Evolutionary conservation across 345 rosid species (phyloP), one percentile per base, ranked within the genome.

Genomic region (Combretum micranthum): DNA sequence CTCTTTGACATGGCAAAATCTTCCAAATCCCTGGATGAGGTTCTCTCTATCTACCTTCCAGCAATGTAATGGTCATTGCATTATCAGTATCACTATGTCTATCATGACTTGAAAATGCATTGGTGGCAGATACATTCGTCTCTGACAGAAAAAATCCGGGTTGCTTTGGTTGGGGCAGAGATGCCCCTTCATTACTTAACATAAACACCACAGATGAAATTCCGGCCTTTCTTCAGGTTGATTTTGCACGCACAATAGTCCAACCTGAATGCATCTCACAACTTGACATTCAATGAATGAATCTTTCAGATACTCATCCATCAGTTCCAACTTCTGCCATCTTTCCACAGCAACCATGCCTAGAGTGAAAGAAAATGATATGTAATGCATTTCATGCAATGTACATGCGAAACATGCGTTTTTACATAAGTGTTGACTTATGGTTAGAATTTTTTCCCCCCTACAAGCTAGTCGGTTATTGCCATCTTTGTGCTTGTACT

Each of bases 331-430:
- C 50, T 56, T 21, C 50, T 64, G 39, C 55, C 76, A 50, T 55
- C 63, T 8, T 18, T 49, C 73, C 73, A 71, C 53, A 68, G 56
- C 55, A 52, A 14, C 76, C 80, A 75, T 42, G 73, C 76, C 74
- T 71, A 53, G 43, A 63, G 45, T 13, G 8, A 45, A 57, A 19
- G 50, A 42, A 47, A 44, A 32, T 32, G 5, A 32, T 32, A 9
- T 32, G 5, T 9, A 5, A 32, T 25, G 26, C 2, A 32, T 7
- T 32, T n/a, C n/a, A n/a, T n/a, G n/a, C n/a, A n/a, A n/a, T n/a
- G n/a, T n/a, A n/a, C n/a, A n/a, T 2, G 39, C 1, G 39, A 32
- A 32, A 32, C 5, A 25, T 1, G 9, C 9, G 7, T 7, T 3
- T 9, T 32, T n/a, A 32, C 39, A 32, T 32, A 7, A 32, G 39